Evolutionary conservation across 2,329 filamentous ascomycete species (phyloP).

Genomic region (Scedosporium minutisporum): DNA sequence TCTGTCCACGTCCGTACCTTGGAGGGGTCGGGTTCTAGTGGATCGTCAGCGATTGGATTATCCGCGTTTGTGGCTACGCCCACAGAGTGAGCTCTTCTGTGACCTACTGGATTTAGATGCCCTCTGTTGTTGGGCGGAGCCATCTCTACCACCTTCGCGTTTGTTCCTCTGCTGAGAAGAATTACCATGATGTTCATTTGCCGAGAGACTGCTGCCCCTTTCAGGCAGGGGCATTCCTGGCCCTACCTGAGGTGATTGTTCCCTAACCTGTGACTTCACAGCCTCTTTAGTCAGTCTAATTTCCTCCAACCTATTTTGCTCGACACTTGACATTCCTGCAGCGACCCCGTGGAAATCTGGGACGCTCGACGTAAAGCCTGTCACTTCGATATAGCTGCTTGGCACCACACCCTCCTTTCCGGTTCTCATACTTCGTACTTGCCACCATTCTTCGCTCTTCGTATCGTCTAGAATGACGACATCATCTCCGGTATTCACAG

Average conservation of each 20-base stretch:
- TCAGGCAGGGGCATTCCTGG: constrained; percentile 65
- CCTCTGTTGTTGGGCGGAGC: constrained; percentile 24
- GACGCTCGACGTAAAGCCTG: constrained; percentile 50
- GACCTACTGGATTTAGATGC: constrained; percentile 60
- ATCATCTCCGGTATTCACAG: constrained; percentile 80
- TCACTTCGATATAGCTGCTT: constrained; percentile 90
- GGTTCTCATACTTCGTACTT: constrained; percentile 80
- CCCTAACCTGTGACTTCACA: constrained; percentile 48
- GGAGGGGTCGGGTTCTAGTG: constrained; percentile 64
- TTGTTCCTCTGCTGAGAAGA: constrained; percentile 60
- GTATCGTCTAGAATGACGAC: constrained; percentile 81
- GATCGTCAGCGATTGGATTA: neutral
- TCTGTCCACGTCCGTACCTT: constrained; percentile 94
- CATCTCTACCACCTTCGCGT: constrained; percentile 54
- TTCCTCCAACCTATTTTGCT: constrained; percentile 73
- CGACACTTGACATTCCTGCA: constrained; percentile 53
- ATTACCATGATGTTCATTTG: constrained; percentile 57
- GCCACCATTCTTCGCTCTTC: constrained; percentile 98
- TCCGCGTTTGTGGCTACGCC: neutral
- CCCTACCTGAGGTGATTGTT: constrained; percentile 58
- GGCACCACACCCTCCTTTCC: constrained; percentile 93
- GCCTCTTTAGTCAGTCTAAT: constrained; percentile 75
- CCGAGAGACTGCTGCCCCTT: constrained; percentile 68
- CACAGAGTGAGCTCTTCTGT: neutral
- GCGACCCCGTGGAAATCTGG: constrained; percentile 40